phyloP scores from a whole-genome alignment of 805 yeast genomes.

The Candida takata region DNA sequence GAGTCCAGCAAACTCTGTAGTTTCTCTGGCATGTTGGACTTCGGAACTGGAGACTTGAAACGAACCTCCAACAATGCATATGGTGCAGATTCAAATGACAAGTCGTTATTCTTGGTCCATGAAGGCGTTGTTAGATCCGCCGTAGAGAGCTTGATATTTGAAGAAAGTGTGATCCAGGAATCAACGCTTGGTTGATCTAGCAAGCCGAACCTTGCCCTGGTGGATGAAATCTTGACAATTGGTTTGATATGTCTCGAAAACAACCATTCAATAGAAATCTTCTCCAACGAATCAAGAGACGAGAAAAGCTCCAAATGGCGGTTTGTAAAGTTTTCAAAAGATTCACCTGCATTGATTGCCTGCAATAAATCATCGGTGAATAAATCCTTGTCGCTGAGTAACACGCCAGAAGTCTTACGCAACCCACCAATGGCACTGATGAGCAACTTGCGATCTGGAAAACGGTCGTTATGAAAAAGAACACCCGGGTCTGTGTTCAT shows the following conservation, averaged over 20 bases:
- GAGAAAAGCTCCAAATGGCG: constrained; percentile 7
- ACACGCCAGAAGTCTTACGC: constrained; percentile 30
- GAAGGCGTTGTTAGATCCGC: constrained; percentile 5
- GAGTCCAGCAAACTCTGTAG: constrained; percentile 36
- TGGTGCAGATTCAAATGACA: constrained; percentile 30
- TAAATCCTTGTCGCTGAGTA: constrained; percentile 6
- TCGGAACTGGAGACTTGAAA: constrained; percentile 31
- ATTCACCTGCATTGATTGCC: constrained; percentile 6
- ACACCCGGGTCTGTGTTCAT: constrained; percentile 33
- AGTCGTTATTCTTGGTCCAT: constrained; percentile 15
- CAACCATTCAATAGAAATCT: constrained; percentile 24
- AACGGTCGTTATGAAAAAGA: constrained; percentile 12
- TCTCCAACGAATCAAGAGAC: constrained; percentile 18
- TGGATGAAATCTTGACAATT: constrained; percentile 11
- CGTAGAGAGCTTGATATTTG: constrained; percentile 17
- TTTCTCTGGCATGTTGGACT: constrained; percentile 15
- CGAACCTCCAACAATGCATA: constrained; percentile 43
- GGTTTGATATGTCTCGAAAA: constrained; percentile 21
- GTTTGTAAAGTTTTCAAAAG: constrained; percentile 10
- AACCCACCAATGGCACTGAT: constrained; percentile 37
- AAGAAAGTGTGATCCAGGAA: constrained; percentile 19
- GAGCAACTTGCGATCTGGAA: constrained; percentile 23
- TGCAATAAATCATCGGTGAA: constrained; percentile 13
- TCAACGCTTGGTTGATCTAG: constrained; percentile 5
- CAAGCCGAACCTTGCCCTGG: constrained; percentile 18